Evolutionary conservation across 768 basidiomycete species (phyloP).

Genomic region (Cyathus striatus): DNA sequence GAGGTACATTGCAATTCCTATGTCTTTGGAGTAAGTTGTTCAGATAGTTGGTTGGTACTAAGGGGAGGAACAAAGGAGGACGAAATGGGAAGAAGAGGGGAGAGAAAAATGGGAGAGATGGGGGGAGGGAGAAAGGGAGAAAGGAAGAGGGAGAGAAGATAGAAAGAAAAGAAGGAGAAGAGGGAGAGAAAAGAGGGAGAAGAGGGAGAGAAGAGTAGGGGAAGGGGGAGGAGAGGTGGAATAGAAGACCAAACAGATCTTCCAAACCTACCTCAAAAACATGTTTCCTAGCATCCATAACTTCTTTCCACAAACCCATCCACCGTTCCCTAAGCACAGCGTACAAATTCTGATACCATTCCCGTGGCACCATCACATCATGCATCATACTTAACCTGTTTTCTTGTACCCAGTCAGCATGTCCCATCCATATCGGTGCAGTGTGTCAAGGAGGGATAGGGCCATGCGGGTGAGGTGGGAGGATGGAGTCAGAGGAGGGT

Average conservation of each 20-base stretch:
- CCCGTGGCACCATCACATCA: constrained; percentile 72
- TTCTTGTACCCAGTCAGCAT: constrained; percentile 79
- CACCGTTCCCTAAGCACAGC: constrained; percentile 81
- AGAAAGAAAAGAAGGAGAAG: no score
- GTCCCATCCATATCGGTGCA: constrained; percentile 90
- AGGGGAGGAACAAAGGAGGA: no score
- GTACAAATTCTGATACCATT: constrained; percentile 87
- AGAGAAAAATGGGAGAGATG: no score
- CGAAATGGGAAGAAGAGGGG: no score
- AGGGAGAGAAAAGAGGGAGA: no score
- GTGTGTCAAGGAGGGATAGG: constrained; percentile 71
- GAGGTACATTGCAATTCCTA: constrained; percentile 90
- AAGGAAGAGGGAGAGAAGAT: no score
- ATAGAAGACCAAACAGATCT: no score
- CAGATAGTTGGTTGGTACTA: no score
- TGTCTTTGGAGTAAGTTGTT: constrained; percentile 51
- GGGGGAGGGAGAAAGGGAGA: no score
- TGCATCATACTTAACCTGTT: constrained; percentile 77
- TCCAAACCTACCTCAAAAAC: constrained; percentile 93
- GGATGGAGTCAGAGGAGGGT: constrained; percentile 43
- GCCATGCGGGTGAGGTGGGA: constrained; percentile 78
- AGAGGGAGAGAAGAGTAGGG: no score
- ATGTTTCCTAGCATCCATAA: constrained; percentile 84
- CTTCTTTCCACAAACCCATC: constrained; percentile 78
- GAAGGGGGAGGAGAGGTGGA: no score